Percentiles rank a stretch among this genome's conserved stretches.
Evolutionary conservation across 2,329 filamentous ascomycete species (phyloP).

Genomic region (Xylaria sp.): DNA sequence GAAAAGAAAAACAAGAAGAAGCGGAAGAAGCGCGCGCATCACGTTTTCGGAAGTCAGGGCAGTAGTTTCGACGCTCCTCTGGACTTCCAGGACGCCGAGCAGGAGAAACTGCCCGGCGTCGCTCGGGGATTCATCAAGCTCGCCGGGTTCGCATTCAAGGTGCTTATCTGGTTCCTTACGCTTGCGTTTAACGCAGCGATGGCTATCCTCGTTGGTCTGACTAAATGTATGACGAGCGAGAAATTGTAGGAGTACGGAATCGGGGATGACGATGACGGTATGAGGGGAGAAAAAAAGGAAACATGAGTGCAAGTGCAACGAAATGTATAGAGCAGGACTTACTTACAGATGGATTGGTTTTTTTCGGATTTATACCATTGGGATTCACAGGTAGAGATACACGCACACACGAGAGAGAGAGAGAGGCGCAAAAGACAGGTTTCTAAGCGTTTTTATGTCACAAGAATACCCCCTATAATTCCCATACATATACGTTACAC

Average conservation of each 20-base stretch:
- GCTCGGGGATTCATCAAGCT: conserved; percentile 47
- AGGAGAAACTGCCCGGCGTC: conserved; percentile 47
- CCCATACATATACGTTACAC: neutral
- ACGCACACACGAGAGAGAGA: neutral
- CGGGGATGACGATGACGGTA: neutral
- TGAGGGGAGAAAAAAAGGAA: neutral
- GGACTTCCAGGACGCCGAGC: conserved; percentile 35
- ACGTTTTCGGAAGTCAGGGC: conserved; percentile 49
- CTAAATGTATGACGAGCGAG: conserved; percentile 44
- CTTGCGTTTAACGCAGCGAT: conserved; percentile 49
- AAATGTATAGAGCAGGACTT: neutral
- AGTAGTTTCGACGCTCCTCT: conserved; percentile 42
- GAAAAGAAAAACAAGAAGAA: conserved; percentile 33
- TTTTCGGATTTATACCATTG: neutral
- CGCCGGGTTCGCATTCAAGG: conserved; percentile 51
- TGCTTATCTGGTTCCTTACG: conserved; percentile 53
- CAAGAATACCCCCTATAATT: neutral
- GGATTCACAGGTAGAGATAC: conserved; percentile 1
- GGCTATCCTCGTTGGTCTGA: conserved; percentile 46
- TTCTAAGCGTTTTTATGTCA: neutral
- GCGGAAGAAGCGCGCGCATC: conserved; percentile 37
- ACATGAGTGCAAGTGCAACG: neutral
- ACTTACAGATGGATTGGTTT: neutral
- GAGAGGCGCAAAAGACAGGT: neutral
- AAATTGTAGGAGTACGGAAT: conserved; percentile 31